phyloP scores from a whole-genome alignment of 2,329 filamentous ascomycete species.

The Bertia moriformis region DNA sequence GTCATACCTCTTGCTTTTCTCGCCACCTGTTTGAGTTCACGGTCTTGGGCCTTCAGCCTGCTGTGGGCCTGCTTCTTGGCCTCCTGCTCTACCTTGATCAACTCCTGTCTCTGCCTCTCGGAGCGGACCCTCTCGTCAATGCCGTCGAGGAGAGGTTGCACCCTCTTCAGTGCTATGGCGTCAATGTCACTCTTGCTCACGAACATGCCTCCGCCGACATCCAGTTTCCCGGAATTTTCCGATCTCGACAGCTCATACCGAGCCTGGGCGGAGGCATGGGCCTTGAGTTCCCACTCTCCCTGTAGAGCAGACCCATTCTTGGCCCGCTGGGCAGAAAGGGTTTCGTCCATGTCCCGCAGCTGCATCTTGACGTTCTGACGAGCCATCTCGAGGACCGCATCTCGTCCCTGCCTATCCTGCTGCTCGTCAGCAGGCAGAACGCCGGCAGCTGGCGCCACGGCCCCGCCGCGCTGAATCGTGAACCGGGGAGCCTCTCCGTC shows the following conservation, averaged over 20 bases:
- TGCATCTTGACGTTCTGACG: slow-evolving; percentile 73
- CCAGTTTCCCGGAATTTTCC: slow-evolving; percentile 35
- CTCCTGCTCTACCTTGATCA: slow-evolving; percentile 48
- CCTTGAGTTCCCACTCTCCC: slow-evolving; percentile 68
- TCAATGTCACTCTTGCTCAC: slow-evolving; percentile 69
- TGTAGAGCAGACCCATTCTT: slow-evolving; percentile 54
- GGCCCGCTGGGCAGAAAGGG: slow-evolving; percentile 63
- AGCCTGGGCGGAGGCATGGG: slow-evolving; percentile 52
- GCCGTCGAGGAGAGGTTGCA: slow-evolving; percentile 74
- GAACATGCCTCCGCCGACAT: slow-evolving; percentile 70
- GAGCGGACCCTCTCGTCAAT: slow-evolving; percentile 66
- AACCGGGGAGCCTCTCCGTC: slow-evolving; percentile 30
- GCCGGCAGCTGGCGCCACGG: neutral
- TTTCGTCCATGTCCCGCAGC: slow-evolving; percentile 69
- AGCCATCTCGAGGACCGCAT: slow-evolving; percentile 61
- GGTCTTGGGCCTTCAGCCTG: slow-evolving; percentile 31
- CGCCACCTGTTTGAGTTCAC: slow-evolving; percentile 35
- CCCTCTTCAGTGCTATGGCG: slow-evolving; percentile 58
- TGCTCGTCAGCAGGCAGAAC: slow-evolving; percentile 44
- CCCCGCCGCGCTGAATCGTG: neutral
- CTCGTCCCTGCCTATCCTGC: slow-evolving; percentile 63
- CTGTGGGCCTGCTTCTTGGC: slow-evolving; percentile 18
- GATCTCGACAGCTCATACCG: slow-evolving; percentile 46
- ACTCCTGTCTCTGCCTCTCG: slow-evolving; percentile 52
- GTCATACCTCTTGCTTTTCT: slow-evolving; percentile 41